Conservation (phyloP, 805 yeast genomes). For the Spathaspora boniae region DNA sequence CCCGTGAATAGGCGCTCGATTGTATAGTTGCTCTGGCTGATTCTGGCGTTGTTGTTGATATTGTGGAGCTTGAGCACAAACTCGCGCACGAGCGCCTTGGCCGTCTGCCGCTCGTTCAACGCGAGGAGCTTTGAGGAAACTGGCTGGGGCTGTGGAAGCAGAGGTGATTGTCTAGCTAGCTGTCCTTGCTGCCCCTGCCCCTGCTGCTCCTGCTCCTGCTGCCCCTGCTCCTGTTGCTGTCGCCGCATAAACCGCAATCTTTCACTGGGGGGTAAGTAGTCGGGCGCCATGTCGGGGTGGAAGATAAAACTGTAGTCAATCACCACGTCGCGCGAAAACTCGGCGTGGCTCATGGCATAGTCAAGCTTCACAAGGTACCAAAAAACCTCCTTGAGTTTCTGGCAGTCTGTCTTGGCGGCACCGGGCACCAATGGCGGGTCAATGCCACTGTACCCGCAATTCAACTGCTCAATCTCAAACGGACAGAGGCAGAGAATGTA, state of each 20-base stretch:
- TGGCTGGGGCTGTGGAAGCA: too few relatives aligned
- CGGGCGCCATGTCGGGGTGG: not conserved
- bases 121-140: not conserved
- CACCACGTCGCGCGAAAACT: not conserved
- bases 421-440: conserved; percentile 19
- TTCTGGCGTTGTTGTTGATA: conserved; percentile 9
- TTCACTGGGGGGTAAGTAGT: not conserved
- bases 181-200: too few relatives aligned
- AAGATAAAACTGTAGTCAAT: conserved; percentile 1
- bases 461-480: conserved; percentile 24
- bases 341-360: conserved; percentile 12
- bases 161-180: too few relatives aligned
- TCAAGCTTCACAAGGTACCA: conserved; percentile 30
- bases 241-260: too few relatives aligned
- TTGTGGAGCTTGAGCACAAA: conserved; percentile 15
- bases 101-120: not conserved
- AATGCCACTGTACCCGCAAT: conserved; percentile 16
- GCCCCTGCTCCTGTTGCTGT: too few relatives aligned
- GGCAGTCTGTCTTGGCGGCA: too few relatives aligned
- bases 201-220: too few relatives aligned
- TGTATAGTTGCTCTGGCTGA: conserved; percentile 9
- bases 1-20: conserved; percentile 15
- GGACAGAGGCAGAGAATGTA: conserved; percentile 12
- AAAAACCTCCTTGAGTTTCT: conserved; percentile 24
- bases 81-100: conserved; percentile 18